phyloP scores from a whole-genome alignment of 768 basidiomycete species.

The Hygrophoropsis aurantiaca region DNA sequence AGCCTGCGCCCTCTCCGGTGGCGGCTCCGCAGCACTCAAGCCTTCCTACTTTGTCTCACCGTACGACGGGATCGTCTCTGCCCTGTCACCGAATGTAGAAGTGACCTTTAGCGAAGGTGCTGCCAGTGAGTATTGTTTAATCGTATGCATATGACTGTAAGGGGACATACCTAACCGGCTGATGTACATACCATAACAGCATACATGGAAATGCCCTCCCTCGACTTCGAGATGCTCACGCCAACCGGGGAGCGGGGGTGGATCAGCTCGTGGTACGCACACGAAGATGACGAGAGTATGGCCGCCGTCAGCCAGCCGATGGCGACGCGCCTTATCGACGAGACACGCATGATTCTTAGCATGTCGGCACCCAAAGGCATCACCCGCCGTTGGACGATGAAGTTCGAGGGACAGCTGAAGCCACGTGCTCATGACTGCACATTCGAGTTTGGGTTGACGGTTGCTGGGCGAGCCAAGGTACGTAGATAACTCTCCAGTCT shows the following conservation, averaged over 20 bases:
- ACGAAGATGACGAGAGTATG: constrained; percentile 60
- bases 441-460: constrained; percentile 72
- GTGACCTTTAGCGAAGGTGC: constrained; percentile 71
- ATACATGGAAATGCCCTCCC: constrained; percentile 61
- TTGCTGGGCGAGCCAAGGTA: constrained; percentile 70
- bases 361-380: constrained; percentile 54
- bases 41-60: constrained; percentile 77
- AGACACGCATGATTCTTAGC: constrained; percentile 65
- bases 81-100: constrained; percentile 48
- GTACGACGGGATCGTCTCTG: constrained; percentile 70
- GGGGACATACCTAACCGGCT: no score
- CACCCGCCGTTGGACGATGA: constrained; percentile 63
- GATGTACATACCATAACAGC: no score
- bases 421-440: constrained; percentile 51
- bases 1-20: constrained; percentile 68
- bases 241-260: constrained; percentile 64
- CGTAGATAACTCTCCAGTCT: no score
- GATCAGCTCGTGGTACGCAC: constrained; percentile 60
- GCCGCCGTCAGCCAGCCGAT: constrained; percentile 40
- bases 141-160: no score
- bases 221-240: constrained; percentile 67
- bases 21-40: constrained; percentile 70
- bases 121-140: no score
- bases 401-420: constrained; percentile 57
- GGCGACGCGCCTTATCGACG: constrained; percentile 49